These are phyloP conservation scores for Basipetospora sp. DNA, from an alignment of 2,329 filamentous ascomycete genomes.

Conservation along the genomic window DNA sequence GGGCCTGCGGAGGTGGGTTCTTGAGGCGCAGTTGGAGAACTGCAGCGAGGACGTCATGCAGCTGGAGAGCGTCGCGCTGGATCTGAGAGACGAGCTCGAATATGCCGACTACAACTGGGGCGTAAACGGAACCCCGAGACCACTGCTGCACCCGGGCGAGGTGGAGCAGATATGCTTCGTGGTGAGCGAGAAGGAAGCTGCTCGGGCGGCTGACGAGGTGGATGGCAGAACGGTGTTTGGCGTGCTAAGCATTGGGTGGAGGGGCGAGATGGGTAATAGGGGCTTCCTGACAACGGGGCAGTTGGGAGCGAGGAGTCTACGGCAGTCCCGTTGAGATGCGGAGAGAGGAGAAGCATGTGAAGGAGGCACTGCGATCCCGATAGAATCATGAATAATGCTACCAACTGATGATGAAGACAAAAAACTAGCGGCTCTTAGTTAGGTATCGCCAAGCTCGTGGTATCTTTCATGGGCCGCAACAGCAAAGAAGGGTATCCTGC, in stretches of 20 bases:
- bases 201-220: conserved; percentile 21
- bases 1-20: conserved; percentile 42
- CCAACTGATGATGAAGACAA: no score
- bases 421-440: no score
- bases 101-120: conserved; percentile 46
- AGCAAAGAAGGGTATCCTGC: conserved; percentile 42
- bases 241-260: conserved; percentile 75
- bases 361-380: background rate
- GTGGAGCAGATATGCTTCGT: conserved; percentile 53
- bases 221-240: conserved; percentile 57
- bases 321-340: conserved; percentile 1
- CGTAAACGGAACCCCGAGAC: conserved; percentile 26
- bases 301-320: conserved; percentile 38
- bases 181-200: conserved; percentile 30
- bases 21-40: conserved; percentile 94
- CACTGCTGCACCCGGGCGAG: conserved; percentile 47
- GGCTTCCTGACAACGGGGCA: conserved; percentile 80
- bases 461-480: conserved; percentile 41
- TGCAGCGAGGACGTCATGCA: conserved; percentile 71
- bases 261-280: conserved; percentile 74
- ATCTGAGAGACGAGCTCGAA: conserved; percentile 34
- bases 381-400: no score
- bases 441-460: conserved; percentile 22
- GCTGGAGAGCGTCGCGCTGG: conserved; percentile 51
- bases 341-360: background rate